Percentiles rank a stretch among this genome's conserved stretches.
These are phyloP conservation scores for Xylaria arbuscula DNA, from an alignment of 2,329 filamentous ascomycete species.

Conservation along the genomic window DNA sequence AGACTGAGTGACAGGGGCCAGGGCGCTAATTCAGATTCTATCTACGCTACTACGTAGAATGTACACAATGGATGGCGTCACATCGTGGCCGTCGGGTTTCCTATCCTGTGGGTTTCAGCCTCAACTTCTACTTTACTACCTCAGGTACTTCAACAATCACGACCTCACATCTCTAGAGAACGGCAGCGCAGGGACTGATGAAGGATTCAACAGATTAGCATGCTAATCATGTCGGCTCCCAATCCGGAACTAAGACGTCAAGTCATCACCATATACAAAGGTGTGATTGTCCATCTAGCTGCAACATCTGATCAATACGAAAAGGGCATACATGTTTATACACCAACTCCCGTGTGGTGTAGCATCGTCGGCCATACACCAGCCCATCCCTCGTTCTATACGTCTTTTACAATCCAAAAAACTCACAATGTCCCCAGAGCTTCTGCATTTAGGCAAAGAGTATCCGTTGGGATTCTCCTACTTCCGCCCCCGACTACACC, in stretches of 20 bases:
- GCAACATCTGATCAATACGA: no score
- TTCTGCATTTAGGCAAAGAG: conserved; percentile 84
- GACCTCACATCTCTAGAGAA: not conserved
- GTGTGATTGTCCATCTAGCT: conserved; percentile 58
- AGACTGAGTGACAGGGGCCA: not conserved
- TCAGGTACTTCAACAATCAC: conserved; percentile 9
- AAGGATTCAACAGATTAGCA: not conserved
- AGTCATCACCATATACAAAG: conserved; percentile 91
- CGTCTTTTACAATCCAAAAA: not conserved
- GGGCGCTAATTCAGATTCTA: not conserved
- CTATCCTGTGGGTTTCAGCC: conserved; percentile 8
- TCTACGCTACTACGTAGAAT: no score
- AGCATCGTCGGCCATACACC: not conserved
- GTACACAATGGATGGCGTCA: conserved; percentile 18
- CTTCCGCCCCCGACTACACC: conserved; percentile 83
- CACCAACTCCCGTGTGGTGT: not conserved
- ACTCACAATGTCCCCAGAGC: conserved; percentile 65
- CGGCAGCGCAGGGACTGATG: not conserved
- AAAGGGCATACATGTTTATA: not conserved
- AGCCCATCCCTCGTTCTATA: not conserved
- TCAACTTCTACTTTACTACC: conserved; percentile 3
- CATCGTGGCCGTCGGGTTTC: conserved; percentile 5
- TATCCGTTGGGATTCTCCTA: conserved; percentile 87
- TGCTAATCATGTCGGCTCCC: conserved; percentile 50
- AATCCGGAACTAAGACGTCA: conserved; percentile 75